Conservation (phyloP, 768 basidiomycete species). For the Crassisporium funariophilum region DNA sequence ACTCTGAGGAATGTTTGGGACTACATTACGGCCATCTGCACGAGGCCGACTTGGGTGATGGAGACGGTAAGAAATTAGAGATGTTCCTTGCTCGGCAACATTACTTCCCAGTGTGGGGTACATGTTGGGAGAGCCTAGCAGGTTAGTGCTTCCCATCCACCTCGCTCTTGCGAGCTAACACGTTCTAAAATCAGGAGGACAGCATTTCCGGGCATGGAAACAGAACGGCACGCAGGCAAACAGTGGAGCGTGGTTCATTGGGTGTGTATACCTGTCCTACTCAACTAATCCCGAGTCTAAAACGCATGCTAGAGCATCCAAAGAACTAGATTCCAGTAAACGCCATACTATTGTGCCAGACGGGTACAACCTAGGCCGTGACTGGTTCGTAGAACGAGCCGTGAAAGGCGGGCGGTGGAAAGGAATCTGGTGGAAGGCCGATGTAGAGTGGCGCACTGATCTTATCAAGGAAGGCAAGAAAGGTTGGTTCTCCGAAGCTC, state of each 20-base stretch:
- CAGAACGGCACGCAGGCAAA: slow-evolving; percentile 77
- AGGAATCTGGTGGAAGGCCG: slow-evolving; percentile 72
- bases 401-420: slow-evolving; percentile 60
- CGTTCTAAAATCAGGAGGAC: slow-evolving; percentile 60
- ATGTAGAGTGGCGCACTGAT: slow-evolving; percentile 74
- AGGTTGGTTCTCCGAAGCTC: slow-evolving; percentile 42
- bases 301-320: slow-evolving; percentile 56
- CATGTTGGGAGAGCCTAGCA: slow-evolving; percentile 85
- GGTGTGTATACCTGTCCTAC: slow-evolving; percentile 42
- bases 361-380: slow-evolving; percentile 82
- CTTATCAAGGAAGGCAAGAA: slow-evolving; percentile 67
- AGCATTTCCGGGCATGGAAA: slow-evolving; percentile 84
- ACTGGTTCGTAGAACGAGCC: slow-evolving; percentile 74
- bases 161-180: background rate
- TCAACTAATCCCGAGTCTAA: background rate
- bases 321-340: slow-evolving; percentile 67
- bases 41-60: slow-evolving; percentile 83
- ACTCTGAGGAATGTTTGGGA: slow-evolving; percentile 81
- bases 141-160: slow-evolving; percentile 34
- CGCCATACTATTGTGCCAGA: slow-evolving; percentile 75
- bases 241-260: slow-evolving; percentile 83
- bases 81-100: slow-evolving; percentile 76
- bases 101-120: slow-evolving; percentile 78
- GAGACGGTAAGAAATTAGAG: slow-evolving; percentile 68
- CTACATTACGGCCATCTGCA: slow-evolving; percentile 77